Evolutionary conservation across 768 basidiomycete species (phyloP).

Genomic region (Nidularia sp.): DNA sequence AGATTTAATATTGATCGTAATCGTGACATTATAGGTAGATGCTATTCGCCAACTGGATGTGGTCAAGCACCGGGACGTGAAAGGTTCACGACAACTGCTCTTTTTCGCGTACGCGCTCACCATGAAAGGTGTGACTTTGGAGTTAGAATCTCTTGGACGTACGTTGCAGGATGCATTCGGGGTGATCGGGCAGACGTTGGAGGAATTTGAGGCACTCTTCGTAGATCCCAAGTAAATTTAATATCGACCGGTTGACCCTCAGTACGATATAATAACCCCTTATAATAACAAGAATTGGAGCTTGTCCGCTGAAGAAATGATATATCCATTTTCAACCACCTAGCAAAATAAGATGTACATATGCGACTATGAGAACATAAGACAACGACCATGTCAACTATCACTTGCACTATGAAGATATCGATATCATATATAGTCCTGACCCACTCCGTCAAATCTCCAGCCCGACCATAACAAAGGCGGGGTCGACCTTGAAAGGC

Average conservation of each 20-base stretch:
- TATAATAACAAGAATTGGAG: too few relatives aligned
- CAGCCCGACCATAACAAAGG: conserved; percentile 81
- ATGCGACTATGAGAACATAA: conserved; percentile 3
- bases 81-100: conserved; percentile 79
- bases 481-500: conserved; percentile 69
- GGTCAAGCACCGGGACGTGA: conserved; percentile 78
- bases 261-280: too few relatives aligned
- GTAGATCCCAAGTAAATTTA: too few relatives aligned
- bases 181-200: conserved; percentile 77
- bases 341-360: neutral
- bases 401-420: neutral
- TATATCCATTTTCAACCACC: neutral
- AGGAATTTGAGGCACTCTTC: conserved; percentile 84
- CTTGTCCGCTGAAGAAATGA: too few relatives aligned
- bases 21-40: conserved; percentile 48
- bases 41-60: conserved; percentile 84
- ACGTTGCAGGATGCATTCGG: conserved; percentile 90
- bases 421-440: neutral
- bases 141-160: conserved; percentile 78
- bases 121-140: conserved; percentile 91
- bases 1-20: neutral
- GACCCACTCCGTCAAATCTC: conserved; percentile 52
- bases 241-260: too few relatives aligned
- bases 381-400: too few relatives aligned
- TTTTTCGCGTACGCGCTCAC: conserved; percentile 93